Evolutionary conservation across 345 rosid genomes (phyloP).

Genomic region (Aethionema arabicum): DNA sequence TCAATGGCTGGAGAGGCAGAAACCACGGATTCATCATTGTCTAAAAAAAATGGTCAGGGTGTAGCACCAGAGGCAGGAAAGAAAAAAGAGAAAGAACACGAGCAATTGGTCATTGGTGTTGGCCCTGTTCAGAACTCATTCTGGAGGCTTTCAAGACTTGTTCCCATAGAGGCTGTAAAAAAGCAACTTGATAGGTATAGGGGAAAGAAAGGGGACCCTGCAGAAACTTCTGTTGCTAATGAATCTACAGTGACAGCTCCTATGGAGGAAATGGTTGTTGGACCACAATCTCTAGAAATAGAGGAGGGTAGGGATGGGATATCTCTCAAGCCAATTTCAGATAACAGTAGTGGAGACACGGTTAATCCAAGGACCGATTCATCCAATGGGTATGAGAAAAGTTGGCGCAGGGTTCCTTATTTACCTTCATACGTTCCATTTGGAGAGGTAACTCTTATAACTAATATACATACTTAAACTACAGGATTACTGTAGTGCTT

Average conservation of each 20-base stretch:
- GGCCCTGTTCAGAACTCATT: conserved; percentile 93
- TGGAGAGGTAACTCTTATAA: conserved; percentile 65
- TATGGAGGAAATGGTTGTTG: conserved; percentile 60
- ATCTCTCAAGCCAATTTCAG: conserved; percentile 78
- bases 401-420: conserved; percentile 73
- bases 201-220: conserved; percentile 50
- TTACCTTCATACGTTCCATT: conserved; percentile 94
- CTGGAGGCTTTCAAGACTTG: conserved; percentile 93
- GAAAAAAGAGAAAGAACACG: conserved; percentile 51
- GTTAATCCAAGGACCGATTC: conserved; percentile 39
- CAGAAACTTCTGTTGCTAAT: conserved; percentile 42
- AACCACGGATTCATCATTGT: conserved; percentile 35
- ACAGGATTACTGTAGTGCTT: background rate
- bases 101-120: conserved; percentile 83
- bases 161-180: conserved; percentile 74
- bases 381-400: conserved; percentile 45
- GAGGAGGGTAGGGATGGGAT: conserved; percentile 94
- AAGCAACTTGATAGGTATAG: conserved; percentile 58
- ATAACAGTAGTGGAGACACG: conserved; percentile 39
- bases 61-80: conserved; percentile 50
- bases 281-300: conserved; percentile 86
- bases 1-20: conserved; percentile 48
- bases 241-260: conserved; percentile 47
- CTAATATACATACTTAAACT: background rate
- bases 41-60: conserved; percentile 39